These are phyloP conservation scores for Otatea glauca DNA, from an alignment of 176 grass and related monocot species.

Conservation along the genomic window DNA sequence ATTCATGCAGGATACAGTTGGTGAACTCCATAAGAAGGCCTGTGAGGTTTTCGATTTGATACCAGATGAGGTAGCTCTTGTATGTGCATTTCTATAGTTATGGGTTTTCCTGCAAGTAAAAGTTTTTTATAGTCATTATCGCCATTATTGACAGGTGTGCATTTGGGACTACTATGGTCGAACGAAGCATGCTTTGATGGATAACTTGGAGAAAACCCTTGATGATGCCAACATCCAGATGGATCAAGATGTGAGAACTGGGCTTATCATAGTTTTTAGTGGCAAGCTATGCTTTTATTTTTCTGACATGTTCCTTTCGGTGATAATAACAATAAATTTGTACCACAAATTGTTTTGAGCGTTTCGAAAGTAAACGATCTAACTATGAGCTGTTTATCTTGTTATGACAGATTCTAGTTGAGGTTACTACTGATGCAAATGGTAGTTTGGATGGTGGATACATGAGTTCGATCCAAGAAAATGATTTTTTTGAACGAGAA, in stretches of 20 bases:
- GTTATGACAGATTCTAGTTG: constrained; percentile 84
- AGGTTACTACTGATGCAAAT: constrained; percentile 65
- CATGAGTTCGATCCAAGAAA: constrained; percentile 73
- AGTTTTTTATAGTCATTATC: constrained; percentile 30
- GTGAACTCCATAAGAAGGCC: constrained; percentile 84
- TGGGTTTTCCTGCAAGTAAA: constrained; percentile 19
- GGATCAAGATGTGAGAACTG: constrained; percentile 84
- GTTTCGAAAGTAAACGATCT: constrained; percentile 33
- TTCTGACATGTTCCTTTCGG: constrained; percentile 3
- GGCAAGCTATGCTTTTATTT: constrained; percentile 19
- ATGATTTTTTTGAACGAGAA: constrained; percentile 61
- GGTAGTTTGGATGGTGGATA: constrained; percentile 72
- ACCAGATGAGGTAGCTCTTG: constrained; percentile 73
- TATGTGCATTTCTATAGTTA: constrained; percentile 6
- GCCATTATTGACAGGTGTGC: constrained; percentile 61
- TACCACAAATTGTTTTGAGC: neutral
- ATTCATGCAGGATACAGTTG: constrained; percentile 79
- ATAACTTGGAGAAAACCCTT: constrained; percentile 93
- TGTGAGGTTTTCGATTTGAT: constrained; percentile 85
- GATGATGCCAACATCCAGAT: constrained; percentile 99
- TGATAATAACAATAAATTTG: constrained; percentile 12
- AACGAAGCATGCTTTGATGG: constrained; percentile 95
- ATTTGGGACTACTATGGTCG: constrained; percentile 95
- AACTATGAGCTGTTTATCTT: constrained; percentile 45
- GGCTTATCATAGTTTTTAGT: constrained; percentile 20